A percentile compares a stretch with the other conserved stretches of the same genome.
These are phyloP conservation scores for Alternaria metachromatica DNA, from an alignment of 2,329 filamentous ascomycete species.

Conservation along the genomic window DNA sequence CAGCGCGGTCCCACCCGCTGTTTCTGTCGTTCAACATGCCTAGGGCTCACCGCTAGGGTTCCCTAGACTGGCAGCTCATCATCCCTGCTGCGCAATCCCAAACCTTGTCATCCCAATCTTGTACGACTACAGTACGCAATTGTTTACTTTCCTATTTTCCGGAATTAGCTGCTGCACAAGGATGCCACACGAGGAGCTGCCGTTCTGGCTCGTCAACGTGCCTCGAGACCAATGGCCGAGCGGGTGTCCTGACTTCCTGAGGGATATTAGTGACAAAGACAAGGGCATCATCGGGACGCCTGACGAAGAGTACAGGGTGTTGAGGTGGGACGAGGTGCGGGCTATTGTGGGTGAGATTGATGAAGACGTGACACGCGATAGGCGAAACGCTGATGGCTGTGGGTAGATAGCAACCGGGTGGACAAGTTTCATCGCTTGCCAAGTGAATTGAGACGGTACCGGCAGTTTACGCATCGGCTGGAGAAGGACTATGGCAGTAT, in stretches of 20 bases:
- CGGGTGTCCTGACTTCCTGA: conserved; percentile 76
- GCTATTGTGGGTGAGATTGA: conserved; percentile 56
- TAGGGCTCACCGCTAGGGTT: conserved; percentile 6
- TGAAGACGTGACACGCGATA: neutral
- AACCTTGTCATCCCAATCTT: conserved; percentile 8
- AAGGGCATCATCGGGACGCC: conserved; percentile 71
- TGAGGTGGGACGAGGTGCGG: conserved; percentile 74
- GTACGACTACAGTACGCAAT: neutral
- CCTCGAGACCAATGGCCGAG: conserved; percentile 65
- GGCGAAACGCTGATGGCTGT: conserved; percentile 8
- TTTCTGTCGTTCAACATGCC: conserved; percentile 13
- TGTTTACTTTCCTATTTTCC: neutral
- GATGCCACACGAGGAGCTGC: conserved; percentile 44
- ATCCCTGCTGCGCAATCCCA: conserved; percentile 17
- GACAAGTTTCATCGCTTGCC: conserved; percentile 79
- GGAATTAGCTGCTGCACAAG: neutral
- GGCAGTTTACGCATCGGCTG: conserved; percentile 70
- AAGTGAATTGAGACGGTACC: conserved; percentile 78
- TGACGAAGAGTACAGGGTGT: conserved; percentile 68
- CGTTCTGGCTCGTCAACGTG: conserved; percentile 87
- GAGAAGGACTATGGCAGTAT: conserved; percentile 75
- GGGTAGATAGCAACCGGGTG: conserved; percentile 68
- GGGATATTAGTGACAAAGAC: conserved; percentile 70
- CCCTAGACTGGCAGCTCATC: conserved; percentile 4
- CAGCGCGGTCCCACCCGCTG: conserved; percentile 19